A percentile compares a stretch with the other conserved stretches of the same genome.
phyloP scores from a whole-genome alignment of 192 early-diverging fungal genomes.

The Gaertneriomyces sp. region DNA sequence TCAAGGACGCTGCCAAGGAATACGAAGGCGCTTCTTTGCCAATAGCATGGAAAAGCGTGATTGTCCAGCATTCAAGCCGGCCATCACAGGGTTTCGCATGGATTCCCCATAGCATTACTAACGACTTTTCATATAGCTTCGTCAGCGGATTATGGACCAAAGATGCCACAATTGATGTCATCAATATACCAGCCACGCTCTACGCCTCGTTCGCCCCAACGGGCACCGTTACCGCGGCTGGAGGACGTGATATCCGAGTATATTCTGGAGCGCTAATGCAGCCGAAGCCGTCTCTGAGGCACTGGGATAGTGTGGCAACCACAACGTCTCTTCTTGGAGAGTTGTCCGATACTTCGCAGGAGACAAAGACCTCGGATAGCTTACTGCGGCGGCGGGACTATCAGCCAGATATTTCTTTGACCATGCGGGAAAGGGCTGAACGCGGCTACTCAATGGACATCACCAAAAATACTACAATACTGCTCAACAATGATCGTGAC shows the following conservation, averaged over 20 bases:
- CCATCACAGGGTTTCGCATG: slow-evolving; percentile 24
- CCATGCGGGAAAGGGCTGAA: slow-evolving; percentile 73
- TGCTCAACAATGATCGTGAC: no score
- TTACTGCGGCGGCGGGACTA: no score
- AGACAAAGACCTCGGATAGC: no score
- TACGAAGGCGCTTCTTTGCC: no score
- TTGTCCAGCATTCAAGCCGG: no score
- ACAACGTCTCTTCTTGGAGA: neutral
- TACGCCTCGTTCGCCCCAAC: slow-evolving; percentile 13
- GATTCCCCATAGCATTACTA: slow-evolving; percentile 15
- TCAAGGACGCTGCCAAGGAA: no score
- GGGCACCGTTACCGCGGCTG: slow-evolving; percentile 20
- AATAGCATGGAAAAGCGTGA: no score
- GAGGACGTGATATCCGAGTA: neutral
- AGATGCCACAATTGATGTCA: slow-evolving; percentile 21
- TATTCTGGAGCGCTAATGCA: no score
- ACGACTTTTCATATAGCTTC: slow-evolving; percentile 27
- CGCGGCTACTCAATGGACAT: slow-evolving; percentile 79
- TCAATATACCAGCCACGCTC: slow-evolving; percentile 15
- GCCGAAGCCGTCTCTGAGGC: no score
- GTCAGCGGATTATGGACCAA: slow-evolving; percentile 3
- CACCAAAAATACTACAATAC: neutral
- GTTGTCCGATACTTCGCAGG: neutral
- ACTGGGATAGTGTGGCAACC: no score
- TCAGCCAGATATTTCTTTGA: slow-evolving; percentile 67